These are phyloP conservation scores for Stagonosporopsis vannaccii DNA, from an alignment of 2,329 filamentous ascomycete genomes.

Conservation along the genomic window DNA sequence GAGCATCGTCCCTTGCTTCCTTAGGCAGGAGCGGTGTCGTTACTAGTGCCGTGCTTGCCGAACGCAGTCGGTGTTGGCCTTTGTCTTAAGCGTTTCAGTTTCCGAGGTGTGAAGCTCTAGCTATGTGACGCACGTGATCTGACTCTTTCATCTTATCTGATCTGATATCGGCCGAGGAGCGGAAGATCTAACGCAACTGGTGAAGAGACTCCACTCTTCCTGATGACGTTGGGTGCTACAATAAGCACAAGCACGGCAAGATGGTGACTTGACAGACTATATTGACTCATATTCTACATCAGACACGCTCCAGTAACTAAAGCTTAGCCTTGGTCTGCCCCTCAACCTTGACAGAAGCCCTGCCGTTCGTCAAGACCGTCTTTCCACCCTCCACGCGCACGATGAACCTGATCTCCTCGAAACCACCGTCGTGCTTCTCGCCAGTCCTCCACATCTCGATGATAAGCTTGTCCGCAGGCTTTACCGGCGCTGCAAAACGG, in stretches of 20 bases:
- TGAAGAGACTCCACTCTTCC: conserved; percentile 1
- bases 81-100: conserved; percentile 12
- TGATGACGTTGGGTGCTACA: conserved; percentile 3
- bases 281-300: not conserved
- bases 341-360: conserved; percentile 75
- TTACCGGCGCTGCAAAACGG: conserved; percentile 83
- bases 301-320: conserved; percentile 29
- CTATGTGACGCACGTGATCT: conserved; percentile 6
- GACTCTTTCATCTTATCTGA: conserved; percentile 39
- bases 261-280: not conserved
- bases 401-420: conserved; percentile 83
- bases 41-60: conserved; percentile 28
- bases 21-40: conserved; percentile 21
- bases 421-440: conserved; percentile 66
- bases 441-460: conserved; percentile 84
- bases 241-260: not conserved
- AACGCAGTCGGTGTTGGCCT: conserved; percentile 9
- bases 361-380: conserved; percentile 85
- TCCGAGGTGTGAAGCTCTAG: not conserved
- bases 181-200: conserved; percentile 31
- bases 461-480: conserved; percentile 81
- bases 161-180: conserved; percentile 20
- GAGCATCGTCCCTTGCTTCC: conserved; percentile 16
- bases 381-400: conserved; percentile 81
- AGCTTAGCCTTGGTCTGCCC: conserved; percentile 52